Conservation (phyloP, 2,329 filamentous ascomycete species). For the Penicillium sp. region DNA sequence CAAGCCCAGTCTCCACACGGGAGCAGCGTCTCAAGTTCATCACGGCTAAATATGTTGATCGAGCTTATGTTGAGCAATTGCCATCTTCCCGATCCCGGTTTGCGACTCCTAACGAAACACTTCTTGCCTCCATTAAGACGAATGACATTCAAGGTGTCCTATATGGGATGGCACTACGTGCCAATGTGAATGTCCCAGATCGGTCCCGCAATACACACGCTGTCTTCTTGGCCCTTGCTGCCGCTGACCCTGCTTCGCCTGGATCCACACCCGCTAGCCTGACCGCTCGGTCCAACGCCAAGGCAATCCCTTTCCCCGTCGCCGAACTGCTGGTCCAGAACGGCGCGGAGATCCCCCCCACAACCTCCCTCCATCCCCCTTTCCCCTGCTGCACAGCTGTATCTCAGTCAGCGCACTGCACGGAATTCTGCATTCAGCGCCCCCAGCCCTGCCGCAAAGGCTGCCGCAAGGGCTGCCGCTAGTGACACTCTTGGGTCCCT, state of each 20-base stretch:
- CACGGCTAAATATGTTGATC: conserved; percentile 89
- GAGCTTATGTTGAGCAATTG: conserved; percentile 72
- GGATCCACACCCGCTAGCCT: conserved; percentile 42
- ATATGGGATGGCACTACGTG: conserved; percentile 82
- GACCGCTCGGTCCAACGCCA: conserved; percentile 30
- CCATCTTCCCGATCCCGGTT: conserved; percentile 75
- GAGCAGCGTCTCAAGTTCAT: conserved; percentile 95
- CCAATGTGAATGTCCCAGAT: conserved; percentile 84
- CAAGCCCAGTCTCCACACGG: conserved; percentile 72
- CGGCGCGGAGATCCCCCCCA: conserved; percentile 81
- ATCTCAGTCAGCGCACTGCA: conserved; percentile 73
- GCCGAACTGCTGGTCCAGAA: conserved; percentile 93
- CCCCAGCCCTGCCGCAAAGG: conserved; percentile 48
- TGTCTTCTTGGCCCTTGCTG: conserved; percentile 86
- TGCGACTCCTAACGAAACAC: conserved; percentile 77
- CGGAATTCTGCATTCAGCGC: conserved; percentile 27
- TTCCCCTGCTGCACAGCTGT: conserved; percentile 75
- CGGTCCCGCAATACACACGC: conserved; percentile 85
- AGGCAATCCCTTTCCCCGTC: conserved; percentile 72
- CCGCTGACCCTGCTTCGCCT: conserved; percentile 86
- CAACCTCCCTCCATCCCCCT: conserved; percentile 79
- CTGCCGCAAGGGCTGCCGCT: conserved; percentile 35
- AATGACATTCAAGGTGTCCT: conserved; percentile 94
- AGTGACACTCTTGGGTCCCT: conserved; percentile 64
- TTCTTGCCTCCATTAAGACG: conserved; percentile 90